Evolutionary conservation across 2,329 filamentous ascomycete genomes (phyloP), one percentile per base, ranked within the genome.

Genomic region (Chrysoporthe deuterocubensis): DNA sequence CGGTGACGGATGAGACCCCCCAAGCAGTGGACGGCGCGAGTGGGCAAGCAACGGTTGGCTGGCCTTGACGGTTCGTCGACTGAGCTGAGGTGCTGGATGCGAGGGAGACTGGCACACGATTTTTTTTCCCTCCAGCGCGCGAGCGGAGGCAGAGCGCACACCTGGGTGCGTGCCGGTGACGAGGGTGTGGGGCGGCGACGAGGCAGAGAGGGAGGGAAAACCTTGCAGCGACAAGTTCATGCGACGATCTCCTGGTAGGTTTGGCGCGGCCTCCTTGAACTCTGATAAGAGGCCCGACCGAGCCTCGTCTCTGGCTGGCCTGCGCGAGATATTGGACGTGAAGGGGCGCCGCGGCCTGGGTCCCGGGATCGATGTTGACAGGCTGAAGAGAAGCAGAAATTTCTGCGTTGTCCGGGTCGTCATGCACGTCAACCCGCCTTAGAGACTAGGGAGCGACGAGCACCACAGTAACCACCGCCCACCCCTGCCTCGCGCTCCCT

Each of bases 301-400:
- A 5, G 18, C 13, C 34, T 40, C 32, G 32, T 26, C 26, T 13
- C 50, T 26, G 48, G 21, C 48, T 52, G 6, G 50, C 14, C 50
- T 52, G 50, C 18, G n/a, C n/a, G n/a, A 32, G n/a, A 4, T 21
- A 52, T 32, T 1, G 18, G 7, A 37, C 16, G 13, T 37, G 34
- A 32, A 21, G 14, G 9, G 13, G 54, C 34, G 54, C n/a, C 11
- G 34, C n/a, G 54, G 54, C 40, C 34, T 7, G 40, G 34, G 54
- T 57, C 32, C 54, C 54, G 18, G 54, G 32, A 14, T 57, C 54
- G 40, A 57, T 57, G 54, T 57, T 57, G 54, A 57, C 54, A 57
- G 54, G 32, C 18, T 57, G 32, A n/a, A 57, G n/a, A 21, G 34
- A 57, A 57, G 54, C 16, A n/a, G 34, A 57, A 57, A 57, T 57